Evolutionary conservation across 257 asterid genomes (phyloP).

Genomic region (Capsicum pubescens): DNA sequence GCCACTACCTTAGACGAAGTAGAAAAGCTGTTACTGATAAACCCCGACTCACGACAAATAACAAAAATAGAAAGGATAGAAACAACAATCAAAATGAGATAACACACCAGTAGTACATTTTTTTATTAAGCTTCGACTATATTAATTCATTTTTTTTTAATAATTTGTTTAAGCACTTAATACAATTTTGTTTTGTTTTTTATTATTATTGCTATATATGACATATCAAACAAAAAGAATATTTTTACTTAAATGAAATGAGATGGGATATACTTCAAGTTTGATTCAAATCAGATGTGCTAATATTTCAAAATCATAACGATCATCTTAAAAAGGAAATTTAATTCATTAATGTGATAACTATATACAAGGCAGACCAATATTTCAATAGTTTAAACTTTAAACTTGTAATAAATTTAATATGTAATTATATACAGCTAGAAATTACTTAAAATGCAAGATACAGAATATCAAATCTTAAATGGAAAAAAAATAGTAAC

Average conservation of each 20-base stretch:
- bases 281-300: neutral
- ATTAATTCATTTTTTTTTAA: too few relatives aligned
- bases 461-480: conserved; percentile 9
- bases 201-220: too few relatives aligned
- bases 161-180: too few relatives aligned
- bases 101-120: too few relatives aligned
- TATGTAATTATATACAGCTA: neutral
- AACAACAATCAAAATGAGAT: too few relatives aligned
- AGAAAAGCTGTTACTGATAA: too few relatives aligned
- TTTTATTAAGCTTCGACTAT: too few relatives aligned
- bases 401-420: neutral
- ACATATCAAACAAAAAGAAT: too few relatives aligned
- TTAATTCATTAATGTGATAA: neutral
- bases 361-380: neutral
- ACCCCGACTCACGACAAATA: too few relatives aligned
- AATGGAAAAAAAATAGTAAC: neutral
- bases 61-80: too few relatives aligned
- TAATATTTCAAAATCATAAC: neutral
- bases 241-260: neutral
- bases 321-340: neutral
- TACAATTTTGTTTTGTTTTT: too few relatives aligned
- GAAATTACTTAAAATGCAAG: conserved; percentile 10
- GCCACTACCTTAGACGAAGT: too few relatives aligned
- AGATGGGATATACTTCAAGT: neutral
- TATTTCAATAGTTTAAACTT: neutral